Conservation (phyloP, 2,329 filamentous ascomycete species). For the Colletotrichum australisinense region DNA sequence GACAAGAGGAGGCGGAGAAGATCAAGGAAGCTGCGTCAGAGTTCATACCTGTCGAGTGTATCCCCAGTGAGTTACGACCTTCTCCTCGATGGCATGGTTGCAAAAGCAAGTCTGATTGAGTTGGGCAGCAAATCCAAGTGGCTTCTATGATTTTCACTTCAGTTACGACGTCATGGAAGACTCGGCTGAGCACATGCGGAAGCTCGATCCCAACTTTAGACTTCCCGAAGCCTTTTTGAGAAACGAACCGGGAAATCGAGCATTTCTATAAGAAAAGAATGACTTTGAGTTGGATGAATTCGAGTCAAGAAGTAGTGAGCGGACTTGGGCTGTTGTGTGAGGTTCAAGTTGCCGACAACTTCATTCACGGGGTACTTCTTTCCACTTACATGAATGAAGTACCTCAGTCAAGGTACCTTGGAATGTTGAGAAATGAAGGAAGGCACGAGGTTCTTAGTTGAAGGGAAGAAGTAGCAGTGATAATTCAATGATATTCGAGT, state of each 20-base stretch:
- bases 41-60: constrained; percentile 42
- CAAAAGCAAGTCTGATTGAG: too few species aligned
- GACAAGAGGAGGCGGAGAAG: constrained; percentile 45
- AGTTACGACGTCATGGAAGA: constrained; percentile 28
- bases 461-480: not conserved
- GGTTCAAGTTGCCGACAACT: not conserved
- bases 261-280: not conserved
- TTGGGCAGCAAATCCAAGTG: constrained; percentile 32
- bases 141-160: constrained; percentile 31
- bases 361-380: not conserved
- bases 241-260: too few species aligned
- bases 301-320: too few species aligned
- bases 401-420: not conserved
- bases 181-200: not conserved
- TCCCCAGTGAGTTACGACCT: constrained; percentile 43
- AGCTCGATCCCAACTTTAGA: not conserved
- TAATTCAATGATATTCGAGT: too few species aligned
- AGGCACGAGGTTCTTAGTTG: not conserved
- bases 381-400: not conserved
- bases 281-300: not conserved
- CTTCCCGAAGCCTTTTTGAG: not conserved
- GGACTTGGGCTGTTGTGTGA: too few species aligned
- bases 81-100: too few species aligned
- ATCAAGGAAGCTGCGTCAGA: constrained; percentile 40
- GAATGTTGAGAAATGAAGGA: not conserved